phyloP scores from a whole-genome alignment of 352 stramenopile genomes.

The Lagenidium giganteum region DNA sequence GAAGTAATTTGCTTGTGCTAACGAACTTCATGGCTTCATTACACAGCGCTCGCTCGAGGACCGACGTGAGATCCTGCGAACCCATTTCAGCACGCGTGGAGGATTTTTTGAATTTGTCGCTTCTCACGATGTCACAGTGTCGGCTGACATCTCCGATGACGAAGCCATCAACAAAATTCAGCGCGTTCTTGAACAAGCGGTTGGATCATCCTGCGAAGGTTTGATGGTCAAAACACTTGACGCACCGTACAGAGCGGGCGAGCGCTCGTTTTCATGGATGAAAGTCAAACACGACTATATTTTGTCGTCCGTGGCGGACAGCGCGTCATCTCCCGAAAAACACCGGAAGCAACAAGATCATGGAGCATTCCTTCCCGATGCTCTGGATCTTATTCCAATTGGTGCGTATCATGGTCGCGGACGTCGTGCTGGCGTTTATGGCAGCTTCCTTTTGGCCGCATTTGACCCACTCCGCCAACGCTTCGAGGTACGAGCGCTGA shows the following conservation, averaged over 20 bases:
- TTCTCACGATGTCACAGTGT: slow-evolving; percentile 35
- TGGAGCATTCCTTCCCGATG: slow-evolving; percentile 69
- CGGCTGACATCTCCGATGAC: neutral
- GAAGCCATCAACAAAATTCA: neutral
- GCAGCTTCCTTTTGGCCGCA: slow-evolving; percentile 98
- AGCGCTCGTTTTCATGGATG: slow-evolving; percentile 78
- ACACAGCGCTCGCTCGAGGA: slow-evolving; percentile 26
- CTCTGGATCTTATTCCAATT: slow-evolving; percentile 98
- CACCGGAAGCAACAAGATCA: too few species aligned
- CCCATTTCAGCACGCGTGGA: slow-evolving; percentile 21
- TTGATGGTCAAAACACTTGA: slow-evolving; percentile 75
- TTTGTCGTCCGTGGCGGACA: too few species aligned
- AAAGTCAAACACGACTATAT: slow-evolving; percentile 85
- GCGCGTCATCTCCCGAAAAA: too few species aligned
- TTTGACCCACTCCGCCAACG: slow-evolving; percentile 92
- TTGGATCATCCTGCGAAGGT: slow-evolving; percentile 65
- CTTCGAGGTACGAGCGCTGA: slow-evolving; percentile 92
- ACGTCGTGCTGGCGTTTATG: slow-evolving; percentile 94
- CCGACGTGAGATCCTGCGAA: slow-evolving; percentile 32
- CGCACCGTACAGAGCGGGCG: slow-evolving; percentile 57
- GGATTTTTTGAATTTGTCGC: slow-evolving; percentile 67
- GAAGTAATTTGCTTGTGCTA: too few species aligned
- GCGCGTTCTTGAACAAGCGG: slow-evolving; percentile 33
- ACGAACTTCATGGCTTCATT: slow-evolving; percentile 6
- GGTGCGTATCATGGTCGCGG: slow-evolving; percentile 96